phyloP scores from a whole-genome alignment of 257 asterid species.

The Penstemon eatonii region DNA sequence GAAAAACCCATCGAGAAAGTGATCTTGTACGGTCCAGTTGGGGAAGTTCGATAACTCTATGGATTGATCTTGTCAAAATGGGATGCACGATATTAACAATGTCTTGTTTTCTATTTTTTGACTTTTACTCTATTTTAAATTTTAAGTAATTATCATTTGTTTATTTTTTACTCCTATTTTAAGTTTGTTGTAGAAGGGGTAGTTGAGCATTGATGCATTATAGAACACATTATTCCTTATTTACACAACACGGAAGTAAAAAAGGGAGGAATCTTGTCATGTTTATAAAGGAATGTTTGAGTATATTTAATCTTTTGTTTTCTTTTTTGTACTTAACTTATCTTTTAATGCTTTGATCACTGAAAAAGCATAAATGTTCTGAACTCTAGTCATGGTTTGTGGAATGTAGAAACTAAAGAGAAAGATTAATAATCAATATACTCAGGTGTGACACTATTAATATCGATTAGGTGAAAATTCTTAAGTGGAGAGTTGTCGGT shows the following conservation, averaged over 20 bases:
- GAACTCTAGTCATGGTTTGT: slow-evolving; percentile 5
- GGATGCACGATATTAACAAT: too few relatives aligned
- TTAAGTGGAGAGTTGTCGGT: background rate
- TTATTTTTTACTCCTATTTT: background rate
- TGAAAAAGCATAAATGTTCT: slow-evolving; percentile 26
- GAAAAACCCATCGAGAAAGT: background rate
- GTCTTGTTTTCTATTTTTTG: background rate
- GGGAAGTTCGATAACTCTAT: background rate
- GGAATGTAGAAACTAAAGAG: background rate
- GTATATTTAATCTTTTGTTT: background rate
- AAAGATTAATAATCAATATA: slow-evolving; percentile 15
- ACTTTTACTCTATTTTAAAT: too few relatives aligned
- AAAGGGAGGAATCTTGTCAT: slow-evolving; percentile 5
- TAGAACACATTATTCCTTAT: slow-evolving; percentile 6
- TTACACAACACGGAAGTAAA: background rate
- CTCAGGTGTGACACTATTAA: background rate
- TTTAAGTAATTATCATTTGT: too few relatives aligned
- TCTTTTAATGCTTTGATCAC: slow-evolving; percentile 26
- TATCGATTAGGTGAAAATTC: background rate
- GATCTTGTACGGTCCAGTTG: background rate
- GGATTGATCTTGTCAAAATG: background rate
- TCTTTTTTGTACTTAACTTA: too few relatives aligned
- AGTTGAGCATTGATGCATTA: background rate
- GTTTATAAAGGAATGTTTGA: slow-evolving; percentile 1
- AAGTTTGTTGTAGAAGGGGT: background rate